Base-by-base conservation (phyloP, 1,284 basidiomycete species). In the Malassezia brasiliensis region DNA sequence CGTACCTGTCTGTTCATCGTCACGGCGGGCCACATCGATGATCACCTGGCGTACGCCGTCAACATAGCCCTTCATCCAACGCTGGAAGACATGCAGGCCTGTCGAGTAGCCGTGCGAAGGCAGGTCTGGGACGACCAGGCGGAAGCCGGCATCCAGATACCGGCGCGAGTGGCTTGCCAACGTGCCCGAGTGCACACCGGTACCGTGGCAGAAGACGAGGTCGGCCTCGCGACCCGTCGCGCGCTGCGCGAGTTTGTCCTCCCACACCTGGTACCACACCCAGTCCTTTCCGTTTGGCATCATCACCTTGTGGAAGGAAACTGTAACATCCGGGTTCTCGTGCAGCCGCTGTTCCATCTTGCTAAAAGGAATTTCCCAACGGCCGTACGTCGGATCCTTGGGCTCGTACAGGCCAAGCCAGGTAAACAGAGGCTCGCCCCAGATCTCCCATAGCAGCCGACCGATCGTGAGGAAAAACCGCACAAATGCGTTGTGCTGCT, bases 261-360 rank as follows among this genome's bases (percentile, higher is more conserved):
- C 65, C 69, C 69, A 72, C 2, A 72, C 58, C 42, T 72, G 69
- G 55, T 72, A 72, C 69, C 69, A 72, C 10, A 65, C 63, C 58
- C 62, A 70, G 63, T 70, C 67, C 47, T 68, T 68, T 6, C 62
- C 61, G 50, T 72, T 72, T 9, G 60, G 61, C 47, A 69, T 58
- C 58, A 69, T 60, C 17, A 62, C 61, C 39, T 65, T 65, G 51
- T 66, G 62, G 41, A 70, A 72, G 14, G 59, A 56, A 37, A 67
- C 53, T 4, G 61, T 63, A n/a, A 72, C 60, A 39, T 71, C 64
- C 9, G 65, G 62, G 42, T 69, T 67, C 37, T 61, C 60, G 53
- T 72, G 65, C 35, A 72, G 53, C n/a, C 69, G 56, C 59, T 67
- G 56, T 45, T 72, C 69, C 64, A 70, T 70, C 17, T 61, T 59